Percentiles rank a stretch among this genome's conserved stretches.
Conservation (phyloP, 495 filamentous ascomycete species). For the Emericellopsis terricola region DNA sequence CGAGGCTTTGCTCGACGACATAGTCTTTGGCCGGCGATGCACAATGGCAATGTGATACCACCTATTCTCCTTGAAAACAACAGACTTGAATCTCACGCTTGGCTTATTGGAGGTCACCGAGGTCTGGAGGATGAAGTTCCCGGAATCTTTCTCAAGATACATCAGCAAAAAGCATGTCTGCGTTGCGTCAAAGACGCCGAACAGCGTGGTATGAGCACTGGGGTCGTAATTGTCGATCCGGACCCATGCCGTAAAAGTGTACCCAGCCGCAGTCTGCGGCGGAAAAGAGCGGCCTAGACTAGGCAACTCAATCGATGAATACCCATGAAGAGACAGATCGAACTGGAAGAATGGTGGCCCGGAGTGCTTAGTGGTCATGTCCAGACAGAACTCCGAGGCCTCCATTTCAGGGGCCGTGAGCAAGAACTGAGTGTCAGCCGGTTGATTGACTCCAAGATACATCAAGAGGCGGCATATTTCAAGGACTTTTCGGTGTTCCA, state of each 20-base stretch:
- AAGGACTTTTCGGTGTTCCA: slow-evolving; percentile 39
- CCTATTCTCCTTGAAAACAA: slow-evolving; percentile 46
- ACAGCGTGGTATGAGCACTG: slow-evolving; percentile 78
- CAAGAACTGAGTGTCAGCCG: slow-evolving; percentile 65
- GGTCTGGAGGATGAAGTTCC: slow-evolving; percentile 89
- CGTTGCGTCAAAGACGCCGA: slow-evolving; percentile 81
- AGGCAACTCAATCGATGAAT: slow-evolving; percentile 72
- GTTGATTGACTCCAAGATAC: slow-evolving; percentile 48
- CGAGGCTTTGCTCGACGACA: slow-evolving; percentile 63
- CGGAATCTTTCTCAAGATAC: slow-evolving; percentile 89
- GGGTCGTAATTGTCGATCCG: slow-evolving; percentile 72
- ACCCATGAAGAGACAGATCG: slow-evolving; percentile 76
- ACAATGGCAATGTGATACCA: slow-evolving; percentile 92
- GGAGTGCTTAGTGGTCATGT: slow-evolving; percentile 51
- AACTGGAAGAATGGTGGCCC: slow-evolving; percentile 80
- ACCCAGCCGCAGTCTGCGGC: slow-evolving; percentile 50
- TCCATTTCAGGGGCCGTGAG: slow-evolving; percentile 42
- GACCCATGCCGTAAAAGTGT: slow-evolving; percentile 79
- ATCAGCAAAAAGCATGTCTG: slow-evolving; percentile 89
- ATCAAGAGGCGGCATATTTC: slow-evolving; percentile 40
- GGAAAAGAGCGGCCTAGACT: slow-evolving; percentile 72
- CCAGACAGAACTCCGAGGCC: slow-evolving; percentile 54
- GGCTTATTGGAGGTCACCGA: slow-evolving; percentile 73
- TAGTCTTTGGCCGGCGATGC: slow-evolving; percentile 59
- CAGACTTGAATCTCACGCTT: slow-evolving; percentile 83